A percentile compares a stretch with the other conserved stretches of the same genome.
Conservation (phyloP, 495 filamentous ascomycete genomes). For the Massariosphaeria phaeospora region DNA sequence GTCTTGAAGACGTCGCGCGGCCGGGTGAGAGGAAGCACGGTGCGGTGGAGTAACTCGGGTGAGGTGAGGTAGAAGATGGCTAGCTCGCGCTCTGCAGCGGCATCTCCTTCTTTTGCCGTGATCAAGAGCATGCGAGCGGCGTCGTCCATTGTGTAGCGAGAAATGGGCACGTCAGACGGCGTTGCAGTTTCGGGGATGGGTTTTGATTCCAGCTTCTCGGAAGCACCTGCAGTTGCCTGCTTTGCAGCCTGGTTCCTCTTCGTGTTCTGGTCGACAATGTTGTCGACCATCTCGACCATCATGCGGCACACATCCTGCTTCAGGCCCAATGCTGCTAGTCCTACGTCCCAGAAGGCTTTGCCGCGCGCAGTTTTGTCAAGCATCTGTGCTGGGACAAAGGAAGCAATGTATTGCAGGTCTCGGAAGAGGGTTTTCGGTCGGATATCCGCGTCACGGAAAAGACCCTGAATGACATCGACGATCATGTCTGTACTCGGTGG, state of each 20-base stretch:
- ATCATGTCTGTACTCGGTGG: conserved; percentile 62
- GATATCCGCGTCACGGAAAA: conserved; percentile 71
- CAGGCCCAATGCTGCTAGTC: conserved; percentile 76
- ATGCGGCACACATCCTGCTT: conserved; percentile 86
- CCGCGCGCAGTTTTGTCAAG: conserved; percentile 82
- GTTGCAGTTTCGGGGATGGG: not conserved
- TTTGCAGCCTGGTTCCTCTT: conserved; percentile 47
- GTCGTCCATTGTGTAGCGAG: conserved; percentile 66
- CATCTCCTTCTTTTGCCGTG: conserved; percentile 87
- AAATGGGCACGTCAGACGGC: conserved; percentile 39
- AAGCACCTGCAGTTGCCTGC: not conserved
- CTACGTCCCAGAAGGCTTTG: conserved; percentile 93
- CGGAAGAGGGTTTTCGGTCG: conserved; percentile 90
- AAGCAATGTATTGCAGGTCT: conserved; percentile 90
- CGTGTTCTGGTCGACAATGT: conserved; percentile 59
- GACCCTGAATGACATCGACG: conserved; percentile 67
- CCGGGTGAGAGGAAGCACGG: conserved; percentile 76
- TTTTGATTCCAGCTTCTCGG: not conserved
- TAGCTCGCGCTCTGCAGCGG: conserved; percentile 89
- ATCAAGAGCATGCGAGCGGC: conserved; percentile 91
- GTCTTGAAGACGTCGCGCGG: conserved; percentile 89
- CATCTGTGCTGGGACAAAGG: conserved; percentile 75
- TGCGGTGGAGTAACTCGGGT: conserved; percentile 78
- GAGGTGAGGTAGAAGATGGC: conserved; percentile 92
- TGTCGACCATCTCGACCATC: conserved; percentile 83